Base-by-base conservation (phyloP, 2,329 filamentous ascomycete genomes). In the Cordyceps fumosorosea region DNA sequence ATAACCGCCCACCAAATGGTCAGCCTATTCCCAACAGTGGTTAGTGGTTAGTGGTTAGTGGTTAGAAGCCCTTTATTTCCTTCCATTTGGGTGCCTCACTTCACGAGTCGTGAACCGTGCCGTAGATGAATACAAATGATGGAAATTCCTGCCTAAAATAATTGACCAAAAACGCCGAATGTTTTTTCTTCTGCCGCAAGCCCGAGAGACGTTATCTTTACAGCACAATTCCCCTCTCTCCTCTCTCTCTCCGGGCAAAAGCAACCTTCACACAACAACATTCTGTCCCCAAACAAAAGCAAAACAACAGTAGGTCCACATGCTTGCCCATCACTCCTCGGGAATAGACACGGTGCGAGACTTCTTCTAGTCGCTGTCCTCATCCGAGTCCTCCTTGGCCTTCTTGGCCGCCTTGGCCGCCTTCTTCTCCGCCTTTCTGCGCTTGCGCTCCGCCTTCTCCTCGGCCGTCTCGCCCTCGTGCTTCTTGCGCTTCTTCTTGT, bases 401-500 rank as follows among this genome's bases (percentile, higher is more conserved):
- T 78, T 76, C 64, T 77, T 81, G 47, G 78, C 78, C 71, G 83
- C 85, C 77, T 83, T 83, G 60, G 80, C 79, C 50, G 79, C 77
- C 75, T 83, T 84, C 77, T 84, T 84, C 74, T 84, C 81, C 1
- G 82, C 82, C 77, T 84, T 84, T 72, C 80, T 77, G 68, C 80
- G 78, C 77, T 84, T 84, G 66, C 82, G 80, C 76, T 84, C 82
- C 5, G 82, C 82, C 76, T 84, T 85, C 75, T 87, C 86, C 72
- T 90, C 87, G 29, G 86, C 77, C 18, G 86, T 88, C 78, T 91
- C 88, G 70, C 89, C 88, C 42, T 91, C 88, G 73, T 90, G 88
- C 82, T 92, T 95, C 83, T 91, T 91, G 78, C 88, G 87, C 76
- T 86, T 83, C 75, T 84, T 89, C 77, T 69, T 79, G 57, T 86